These are phyloP conservation scores for Polysphondylium violaceum DNA, from an alignment of 78 protist species.

Conservation along the genomic window DNA sequence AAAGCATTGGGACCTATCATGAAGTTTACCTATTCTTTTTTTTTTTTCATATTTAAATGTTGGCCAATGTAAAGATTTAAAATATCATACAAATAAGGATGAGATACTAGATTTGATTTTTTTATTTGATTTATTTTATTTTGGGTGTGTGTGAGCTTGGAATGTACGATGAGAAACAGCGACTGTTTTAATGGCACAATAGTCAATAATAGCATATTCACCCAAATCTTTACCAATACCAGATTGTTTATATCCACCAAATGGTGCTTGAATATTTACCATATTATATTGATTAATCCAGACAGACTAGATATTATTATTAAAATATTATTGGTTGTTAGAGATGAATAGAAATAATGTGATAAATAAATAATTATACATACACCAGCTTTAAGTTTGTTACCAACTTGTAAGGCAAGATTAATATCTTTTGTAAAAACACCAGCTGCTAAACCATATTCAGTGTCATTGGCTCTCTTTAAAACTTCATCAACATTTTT, in stretches of 20 bases:
- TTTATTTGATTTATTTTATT: no score
- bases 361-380: no score
- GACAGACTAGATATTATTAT: no score
- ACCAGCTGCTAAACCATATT: conserved; percentile 89
- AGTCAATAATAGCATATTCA: conserved; percentile 41
- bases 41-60: no score
- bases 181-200: conserved; percentile 28
- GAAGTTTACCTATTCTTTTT: no score
- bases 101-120: no score
- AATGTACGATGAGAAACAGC: conserved; percentile 24
- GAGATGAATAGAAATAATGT: background rate
- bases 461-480: conserved; percentile 79
- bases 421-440: conserved; percentile 77
- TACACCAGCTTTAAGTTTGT: conserved; percentile 50
- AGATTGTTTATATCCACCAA: conserved; percentile 70
- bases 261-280: conserved; percentile 8
- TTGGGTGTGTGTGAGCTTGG: no score
- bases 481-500: conserved; percentile 83
- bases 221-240: conserved; percentile 52
- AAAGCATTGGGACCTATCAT: no score
- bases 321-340: background rate
- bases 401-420: conserved; percentile 21
- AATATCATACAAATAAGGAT: no score
- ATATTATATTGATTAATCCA: conserved; percentile 50
- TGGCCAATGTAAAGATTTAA: no score